phyloP scores from a whole-genome alignment of 345 rosid species.

The Acer negundo region DNA sequence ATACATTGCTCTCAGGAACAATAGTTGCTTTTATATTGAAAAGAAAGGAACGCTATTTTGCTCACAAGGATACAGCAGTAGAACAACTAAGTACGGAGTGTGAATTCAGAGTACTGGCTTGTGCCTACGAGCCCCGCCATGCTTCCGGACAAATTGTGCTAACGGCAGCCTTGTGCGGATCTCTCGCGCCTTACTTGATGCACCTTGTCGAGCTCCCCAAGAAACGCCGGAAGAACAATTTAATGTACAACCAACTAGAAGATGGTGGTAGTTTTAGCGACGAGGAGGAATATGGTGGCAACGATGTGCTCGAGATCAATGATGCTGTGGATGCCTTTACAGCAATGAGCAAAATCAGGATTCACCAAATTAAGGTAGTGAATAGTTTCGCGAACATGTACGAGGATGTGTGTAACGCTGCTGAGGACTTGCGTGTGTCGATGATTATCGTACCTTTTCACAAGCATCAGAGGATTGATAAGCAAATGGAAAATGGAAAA shows the following conservation, averaged over 20 bases:
- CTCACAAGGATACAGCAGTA: constrained; percentile 44
- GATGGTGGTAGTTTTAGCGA: constrained; percentile 57
- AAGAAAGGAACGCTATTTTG: constrained; percentile 38
- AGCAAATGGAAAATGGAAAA: constrained; percentile 59
- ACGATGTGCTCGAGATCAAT: constrained; percentile 77
- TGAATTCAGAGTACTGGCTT: constrained; percentile 67
- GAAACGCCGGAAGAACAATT: constrained; percentile 37
- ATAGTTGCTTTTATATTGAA: constrained; percentile 44
- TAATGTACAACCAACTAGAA: constrained; percentile 68
- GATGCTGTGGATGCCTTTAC: constrained; percentile 63
- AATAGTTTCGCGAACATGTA: constrained; percentile 50
- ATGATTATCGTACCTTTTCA: constrained; percentile 79
- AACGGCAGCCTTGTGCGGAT: constrained; percentile 53
- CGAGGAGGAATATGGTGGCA: constrained; percentile 78
- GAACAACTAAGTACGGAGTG: constrained; percentile 47
- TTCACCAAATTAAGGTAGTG: constrained; percentile 64
- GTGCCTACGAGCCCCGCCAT: constrained; percentile 78
- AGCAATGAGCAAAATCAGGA: constrained; percentile 42
- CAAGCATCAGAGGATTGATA: constrained; percentile 87
- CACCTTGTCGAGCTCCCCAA: constrained; percentile 79
- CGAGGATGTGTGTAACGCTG: constrained; percentile 66
- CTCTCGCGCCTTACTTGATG: constrained; percentile 56
- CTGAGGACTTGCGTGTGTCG: constrained; percentile 70
- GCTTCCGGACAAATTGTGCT: constrained; percentile 57
- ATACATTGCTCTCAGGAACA: constrained; percentile 61